Evolutionary conservation across 2,329 filamentous ascomycete species (phyloP), one percentile per base, ranked within the genome.

Genomic region (Diaporthe australafricana): DNA sequence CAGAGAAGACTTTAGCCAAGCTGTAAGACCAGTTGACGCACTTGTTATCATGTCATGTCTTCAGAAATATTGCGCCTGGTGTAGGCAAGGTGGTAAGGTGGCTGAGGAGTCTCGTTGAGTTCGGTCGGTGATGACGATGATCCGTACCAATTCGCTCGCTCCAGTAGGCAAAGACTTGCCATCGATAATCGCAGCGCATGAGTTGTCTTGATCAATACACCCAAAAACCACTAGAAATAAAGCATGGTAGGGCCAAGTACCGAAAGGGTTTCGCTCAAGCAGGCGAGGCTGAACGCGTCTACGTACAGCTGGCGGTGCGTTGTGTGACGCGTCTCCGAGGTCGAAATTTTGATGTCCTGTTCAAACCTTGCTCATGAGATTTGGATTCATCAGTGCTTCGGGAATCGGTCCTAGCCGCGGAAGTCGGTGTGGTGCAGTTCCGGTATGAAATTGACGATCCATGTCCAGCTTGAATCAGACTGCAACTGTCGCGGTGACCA

Each of bases 1-100:
- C 74, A 77, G 78, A 79, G 73, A 75, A 65, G 66, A 75, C 73
- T 72, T 17, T 60, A 17, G 78, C 78, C 45, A 77, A 74, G 62
- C 22, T 78, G 17, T 78, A 45, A 69, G 40, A n/a, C n/a, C n/a
- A n/a, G n/a, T n/a, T n/a, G 22, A 25, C 22, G 22, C 8, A 22
- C 16, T 16, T 38, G 30, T n/a, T 25, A 2, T 38, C 8, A 32
- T 53, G 9, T 11, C 27, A 12, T 69, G 20, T 27, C n/a, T 3
- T 38, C 3, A 16, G 40, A 27, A 25, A 27, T 16, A 20, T 16
- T n/a, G 22, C 32, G 38, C 20, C 30, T 35, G 20, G 40, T 20
- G 25, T 55, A 30, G 17, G 50, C 17, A n/a, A 11, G 8, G 20
- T 17, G 17, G 50, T 12, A n/a, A 11, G 8, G 20, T 17, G 11